Conservation (phyloP, 108 stramenopile genomes). For the Pseudonitzschia pungens region DNA sequence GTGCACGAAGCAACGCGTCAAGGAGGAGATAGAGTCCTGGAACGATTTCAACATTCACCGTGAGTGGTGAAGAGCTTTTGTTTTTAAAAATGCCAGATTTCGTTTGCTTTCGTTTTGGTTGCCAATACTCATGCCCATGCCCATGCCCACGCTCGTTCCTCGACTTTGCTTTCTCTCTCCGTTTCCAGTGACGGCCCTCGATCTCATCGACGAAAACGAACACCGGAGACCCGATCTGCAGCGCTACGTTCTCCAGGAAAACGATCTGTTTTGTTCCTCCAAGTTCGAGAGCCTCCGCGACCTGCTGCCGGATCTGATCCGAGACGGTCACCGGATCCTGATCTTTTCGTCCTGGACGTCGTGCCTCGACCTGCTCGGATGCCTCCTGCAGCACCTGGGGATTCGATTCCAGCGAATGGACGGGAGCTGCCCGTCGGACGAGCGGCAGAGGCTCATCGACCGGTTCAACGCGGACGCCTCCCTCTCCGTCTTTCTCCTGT, state of each 20-base stretch:
- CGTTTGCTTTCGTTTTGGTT: not conserved
- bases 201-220: slow-evolving; percentile 69
- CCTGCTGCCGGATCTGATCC: slow-evolving; percentile 53
- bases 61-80: not conserved
- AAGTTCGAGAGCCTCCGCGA: slow-evolving; percentile 67
- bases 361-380: slow-evolving; percentile 80
- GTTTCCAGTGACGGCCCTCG: slow-evolving; percentile 43
- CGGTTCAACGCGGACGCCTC: slow-evolving; percentile 63
- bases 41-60: slow-evolving; percentile 88
- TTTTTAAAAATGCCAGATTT: too few species aligned
- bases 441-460: slow-evolving; percentile 80
- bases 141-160: not conserved
- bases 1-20: slow-evolving; percentile 62
- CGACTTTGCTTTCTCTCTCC: not conserved
- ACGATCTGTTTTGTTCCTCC: slow-evolving; percentile 73
- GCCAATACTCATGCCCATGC: not conserved
- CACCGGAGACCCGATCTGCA: slow-evolving; percentile 46
- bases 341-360: slow-evolving; percentile 91
- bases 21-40: slow-evolving; percentile 76
- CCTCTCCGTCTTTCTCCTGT: slow-evolving; percentile 78
- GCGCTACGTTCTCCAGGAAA: slow-evolving; percentile 51
- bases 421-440: slow-evolving; percentile 64
- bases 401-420: slow-evolving; percentile 75
- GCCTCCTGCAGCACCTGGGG: slow-evolving; percentile 64
- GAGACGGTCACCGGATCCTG: slow-evolving; percentile 65